Conservation (phyloP, 176 grass and related monocot species). For the Elaeis guineensis region DNA sequence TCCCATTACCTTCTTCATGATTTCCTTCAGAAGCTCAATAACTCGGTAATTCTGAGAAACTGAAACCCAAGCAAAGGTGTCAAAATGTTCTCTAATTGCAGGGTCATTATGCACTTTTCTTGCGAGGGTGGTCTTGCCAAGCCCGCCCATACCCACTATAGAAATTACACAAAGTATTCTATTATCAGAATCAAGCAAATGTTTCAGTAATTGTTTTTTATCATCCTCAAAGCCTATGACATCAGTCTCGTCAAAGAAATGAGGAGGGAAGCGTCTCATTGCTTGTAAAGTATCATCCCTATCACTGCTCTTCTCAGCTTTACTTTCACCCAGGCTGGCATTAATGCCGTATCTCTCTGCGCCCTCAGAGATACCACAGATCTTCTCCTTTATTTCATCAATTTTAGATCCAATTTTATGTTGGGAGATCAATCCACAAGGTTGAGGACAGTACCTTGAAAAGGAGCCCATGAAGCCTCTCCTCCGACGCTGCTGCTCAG, state of each 20-base stretch:
- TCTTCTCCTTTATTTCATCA: constrained; percentile 8
- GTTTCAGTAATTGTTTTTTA: neutral
- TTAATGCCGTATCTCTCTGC: constrained; percentile 8
- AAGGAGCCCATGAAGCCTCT: too few species aligned
- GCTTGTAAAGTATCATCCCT: neutral
- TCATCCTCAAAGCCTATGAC: constrained; percentile 14
- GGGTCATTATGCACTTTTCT: too few species aligned
- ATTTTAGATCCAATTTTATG: constrained; percentile 3
- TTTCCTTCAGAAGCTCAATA: too few species aligned
- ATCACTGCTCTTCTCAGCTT: neutral
- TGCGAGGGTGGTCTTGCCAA: too few species aligned
- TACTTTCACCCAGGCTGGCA: constrained; percentile 8
- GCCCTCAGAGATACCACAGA: constrained; percentile 2
- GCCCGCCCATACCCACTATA: too few species aligned
- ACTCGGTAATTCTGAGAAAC: too few species aligned
- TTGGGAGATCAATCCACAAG: neutral
- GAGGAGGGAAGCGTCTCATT: neutral
- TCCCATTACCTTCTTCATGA: too few species aligned
- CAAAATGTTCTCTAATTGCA: too few species aligned
- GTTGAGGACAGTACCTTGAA: neutral
- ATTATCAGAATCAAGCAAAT: neutral
- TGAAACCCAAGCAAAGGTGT: too few species aligned
- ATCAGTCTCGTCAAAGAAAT: constrained; percentile 3
- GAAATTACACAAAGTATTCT: constrained; percentile 7
- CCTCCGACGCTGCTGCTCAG: too few species aligned